These are phyloP conservation scores for Colletotrichum tropicale DNA, from an alignment of 2,329 filamentous ascomycete species.

Conservation along the genomic window DNA sequence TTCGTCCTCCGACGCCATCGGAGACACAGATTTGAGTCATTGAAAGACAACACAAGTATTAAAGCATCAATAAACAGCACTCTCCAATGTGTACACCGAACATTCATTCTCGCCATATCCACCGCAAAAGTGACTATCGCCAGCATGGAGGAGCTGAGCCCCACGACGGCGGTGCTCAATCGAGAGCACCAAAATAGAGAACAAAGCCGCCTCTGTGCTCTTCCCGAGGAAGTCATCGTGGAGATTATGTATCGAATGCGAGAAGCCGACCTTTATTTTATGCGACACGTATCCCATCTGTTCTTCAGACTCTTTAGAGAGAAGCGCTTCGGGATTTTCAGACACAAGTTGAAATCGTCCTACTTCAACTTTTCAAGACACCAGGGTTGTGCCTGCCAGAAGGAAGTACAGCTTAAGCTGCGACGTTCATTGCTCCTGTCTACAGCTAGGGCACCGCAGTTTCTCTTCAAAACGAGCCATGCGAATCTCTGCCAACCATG, in stretches of 20 bases:
- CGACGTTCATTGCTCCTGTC: rapidly evolving
- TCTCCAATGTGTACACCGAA: background rate
- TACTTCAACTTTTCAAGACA: background rate
- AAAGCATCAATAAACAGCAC: background rate
- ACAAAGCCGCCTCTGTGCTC: background rate
- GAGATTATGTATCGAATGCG: background rate
- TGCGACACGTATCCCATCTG: background rate
- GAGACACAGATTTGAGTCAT: background rate
- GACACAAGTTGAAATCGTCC: too few species aligned
- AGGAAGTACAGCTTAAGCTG: background rate
- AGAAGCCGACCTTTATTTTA: background rate
- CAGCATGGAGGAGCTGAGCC: background rate
- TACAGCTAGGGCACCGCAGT: background rate
- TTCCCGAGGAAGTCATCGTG: background rate
- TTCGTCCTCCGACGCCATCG: background rate
- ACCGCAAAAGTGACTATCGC: rapidly evolving
- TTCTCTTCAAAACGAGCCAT: background rate
- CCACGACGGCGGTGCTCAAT: background rate
- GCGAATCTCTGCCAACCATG: background rate
- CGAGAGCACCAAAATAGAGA: background rate
- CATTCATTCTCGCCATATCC: background rate
- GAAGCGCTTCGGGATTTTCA: background rate
- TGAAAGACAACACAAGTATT: background rate
- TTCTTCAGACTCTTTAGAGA: background rate
- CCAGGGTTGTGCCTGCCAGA: background rate